Conservation (phyloP, 306 rosid genomes). For the Cucurbita argyrosperma region DNA sequence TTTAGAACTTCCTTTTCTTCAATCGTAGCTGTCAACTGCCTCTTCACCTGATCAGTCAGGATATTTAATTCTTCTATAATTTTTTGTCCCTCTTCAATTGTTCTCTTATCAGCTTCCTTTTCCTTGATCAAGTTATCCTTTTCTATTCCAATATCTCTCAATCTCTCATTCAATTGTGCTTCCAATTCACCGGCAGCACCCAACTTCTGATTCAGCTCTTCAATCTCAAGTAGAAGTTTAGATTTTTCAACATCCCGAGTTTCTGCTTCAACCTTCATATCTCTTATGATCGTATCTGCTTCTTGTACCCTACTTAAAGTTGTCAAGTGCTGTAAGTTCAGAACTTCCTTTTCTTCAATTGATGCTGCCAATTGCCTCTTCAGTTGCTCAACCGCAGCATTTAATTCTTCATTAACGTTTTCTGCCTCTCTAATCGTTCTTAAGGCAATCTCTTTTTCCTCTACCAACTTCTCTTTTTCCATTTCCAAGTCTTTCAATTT, state of each 20-base stretch:
- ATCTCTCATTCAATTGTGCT: slow-evolving; percentile 24
- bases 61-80: slow-evolving; percentile 24
- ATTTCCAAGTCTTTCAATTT: slow-evolving; percentile 15
- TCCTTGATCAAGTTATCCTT: slow-evolving; percentile 10
- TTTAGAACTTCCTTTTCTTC: slow-evolving; percentile 4
- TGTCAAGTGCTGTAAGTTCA: slow-evolving; percentile 33
- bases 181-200: background rate
- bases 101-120: slow-evolving; percentile 9
- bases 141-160: slow-evolving; percentile 21
- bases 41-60: slow-evolving; percentile 24
- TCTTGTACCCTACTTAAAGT: slow-evolving; percentile 3
- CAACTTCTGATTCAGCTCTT: background rate
- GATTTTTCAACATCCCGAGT: slow-evolving; percentile 1
- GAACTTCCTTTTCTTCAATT: slow-evolving; percentile 33
- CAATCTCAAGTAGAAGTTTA: background rate
- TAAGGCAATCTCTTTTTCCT: slow-evolving; percentile 19
- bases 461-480: slow-evolving; percentile 12
- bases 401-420: background rate
- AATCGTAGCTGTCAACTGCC: background rate
- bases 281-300: slow-evolving; percentile 11
- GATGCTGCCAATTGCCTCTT: slow-evolving; percentile 23
- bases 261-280: slow-evolving; percentile 1
- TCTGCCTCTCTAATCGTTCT: slow-evolving; percentile 40
- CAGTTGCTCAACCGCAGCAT: background rate
- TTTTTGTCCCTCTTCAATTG: slow-evolving; percentile 29